Base-by-base conservation (phyloP, 1,284 basidiomycete genomes). In the Volvariella volvacea region DNA sequence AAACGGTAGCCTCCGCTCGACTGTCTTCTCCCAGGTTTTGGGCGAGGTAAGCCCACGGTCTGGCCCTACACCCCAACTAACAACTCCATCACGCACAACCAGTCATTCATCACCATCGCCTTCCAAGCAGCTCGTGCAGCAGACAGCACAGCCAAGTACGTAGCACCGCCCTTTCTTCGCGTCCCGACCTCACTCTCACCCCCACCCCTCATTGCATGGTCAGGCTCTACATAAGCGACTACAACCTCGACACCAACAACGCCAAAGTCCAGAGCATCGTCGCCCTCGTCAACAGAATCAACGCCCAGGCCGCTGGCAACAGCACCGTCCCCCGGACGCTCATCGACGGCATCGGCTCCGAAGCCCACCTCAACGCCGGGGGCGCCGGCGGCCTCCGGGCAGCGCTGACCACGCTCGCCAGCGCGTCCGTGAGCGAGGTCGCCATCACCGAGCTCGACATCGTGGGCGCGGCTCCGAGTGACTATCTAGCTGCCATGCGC, bases 211-310 rank as follows among this genome's bases (percentile, higher is more conserved):
- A n/a, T n/a, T n/a, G n/a, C n/a, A 20, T 14, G 17, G 14, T 19
- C n/a, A 62, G 65, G 48, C 54, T 68, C 4, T 70, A 68, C 58
- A 68, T 68, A 52, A 70, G 68, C 55, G 67, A 70, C 55, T 70
- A 63, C 52, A 70, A 70, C 52, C 56, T 65, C 22, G 64, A 66
- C 49, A 63, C 64, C 19, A 61, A 61, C 51, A 66, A 65, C 42
- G 61, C 63, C 21, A 46, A 47, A 51, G 16, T n/a, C n/a, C n/a
- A n/a, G n/a, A n/a, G n/a, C n/a, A n/a, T n/a, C n/a, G n/a, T n/a
- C n/a, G n/a, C n/a, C n/a, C 59, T n/a, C n/a, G n/a, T n/a, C n/a
- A n/a, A n/a, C n/a, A n/a, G n/a, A n/a, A n/a, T n/a, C n/a, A n/a
- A n/a, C n/a, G n/a, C n/a, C n/a, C n/a, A n/a, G n/a, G n/a, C n/a